Evolutionary conservation across 495 filamentous ascomycete genomes (phyloP).

Genomic region (Lasiosphaeriaceae sp.): DNA sequence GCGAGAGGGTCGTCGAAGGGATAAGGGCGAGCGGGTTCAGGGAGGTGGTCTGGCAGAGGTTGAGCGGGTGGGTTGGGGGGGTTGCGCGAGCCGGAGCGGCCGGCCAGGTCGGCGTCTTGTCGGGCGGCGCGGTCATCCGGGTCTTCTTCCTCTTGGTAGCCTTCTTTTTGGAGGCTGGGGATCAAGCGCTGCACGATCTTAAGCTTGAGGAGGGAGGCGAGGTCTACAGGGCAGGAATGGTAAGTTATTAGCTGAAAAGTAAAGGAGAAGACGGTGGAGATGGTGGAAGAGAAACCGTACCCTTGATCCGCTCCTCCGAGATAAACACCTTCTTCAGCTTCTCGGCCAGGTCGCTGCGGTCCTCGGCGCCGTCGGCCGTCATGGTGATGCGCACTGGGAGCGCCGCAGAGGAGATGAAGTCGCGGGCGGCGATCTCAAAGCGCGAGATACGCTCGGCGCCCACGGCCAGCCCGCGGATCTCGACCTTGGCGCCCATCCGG

Average conservation of each 20-base stretch:
- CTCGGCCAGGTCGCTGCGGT: conserved; percentile 32
- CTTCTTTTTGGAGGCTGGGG: conserved; percentile 69
- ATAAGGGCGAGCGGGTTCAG: conserved; percentile 57
- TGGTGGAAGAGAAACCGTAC: neutral
- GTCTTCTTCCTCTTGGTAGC: conserved; percentile 68
- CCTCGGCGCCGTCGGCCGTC: conserved; percentile 30
- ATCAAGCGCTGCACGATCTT: conserved; percentile 78
- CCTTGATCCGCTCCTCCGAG: conserved; percentile 55
- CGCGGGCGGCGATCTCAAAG: conserved; percentile 69
- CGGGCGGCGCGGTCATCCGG: conserved; percentile 29
- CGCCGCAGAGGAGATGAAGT: conserved; percentile 61
- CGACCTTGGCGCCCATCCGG: conserved; percentile 76
- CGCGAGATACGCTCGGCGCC: conserved; percentile 76
- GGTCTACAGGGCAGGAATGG: conserved; percentile 37
- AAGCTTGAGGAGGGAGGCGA: conserved; percentile 64
- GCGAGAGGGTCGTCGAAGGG: conserved; percentile 57
- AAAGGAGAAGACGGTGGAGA: neutral
- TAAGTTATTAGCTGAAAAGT: neutral
- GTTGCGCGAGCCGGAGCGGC: conserved; percentile 28
- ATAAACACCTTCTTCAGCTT: conserved; percentile 70
- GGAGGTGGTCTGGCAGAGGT: conserved; percentile 44
- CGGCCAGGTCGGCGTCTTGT: conserved; percentile 28
- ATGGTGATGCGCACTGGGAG: conserved; percentile 46
- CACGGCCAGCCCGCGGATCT: conserved; percentile 72
- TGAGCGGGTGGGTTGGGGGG: conserved; percentile 33